Percentiles rank a stretch among this genome's conserved stretches.
phyloP scores from a whole-genome alignment of 2,329 filamentous ascomycete species.

The Sarocladium kiliense region DNA sequence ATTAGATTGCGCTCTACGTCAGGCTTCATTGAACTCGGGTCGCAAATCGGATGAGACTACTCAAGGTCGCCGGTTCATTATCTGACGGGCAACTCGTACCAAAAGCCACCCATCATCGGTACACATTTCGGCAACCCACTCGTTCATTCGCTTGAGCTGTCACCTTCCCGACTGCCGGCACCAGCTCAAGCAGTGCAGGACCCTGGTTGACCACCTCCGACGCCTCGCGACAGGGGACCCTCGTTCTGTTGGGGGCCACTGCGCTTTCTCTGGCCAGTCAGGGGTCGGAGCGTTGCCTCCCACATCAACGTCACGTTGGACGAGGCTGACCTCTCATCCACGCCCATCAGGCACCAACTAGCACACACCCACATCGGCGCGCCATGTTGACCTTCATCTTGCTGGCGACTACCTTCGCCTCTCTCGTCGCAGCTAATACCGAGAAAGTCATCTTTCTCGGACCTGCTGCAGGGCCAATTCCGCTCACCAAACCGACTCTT shows the following conservation, averaged over 20 bases:
- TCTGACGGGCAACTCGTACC: background rate
- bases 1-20: too few species aligned
- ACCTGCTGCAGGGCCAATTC: constrained; percentile 53
- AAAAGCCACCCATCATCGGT: background rate
- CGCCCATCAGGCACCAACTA: constrained; percentile 1
- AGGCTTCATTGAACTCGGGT: too few species aligned
- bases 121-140: background rate
- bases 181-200: background rate
- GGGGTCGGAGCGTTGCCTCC: background rate
- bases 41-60: too few species aligned
- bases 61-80: too few species aligned
- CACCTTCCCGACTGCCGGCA: constrained; percentile 3
- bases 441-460: constrained; percentile 89
- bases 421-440: constrained; percentile 58
- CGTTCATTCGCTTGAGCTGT: background rate
- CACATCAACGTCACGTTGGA: background rate
- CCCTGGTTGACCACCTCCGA: background rate
- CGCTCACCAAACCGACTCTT: constrained; percentile 30
- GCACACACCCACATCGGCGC: background rate
- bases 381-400: constrained; percentile 5
- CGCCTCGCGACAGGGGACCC: background rate
- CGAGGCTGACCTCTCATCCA: constrained; percentile 1
- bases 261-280: background rate
- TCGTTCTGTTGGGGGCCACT: background rate
- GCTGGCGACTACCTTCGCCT: constrained; percentile 1